Evolutionary conservation across 257 asterid species (phyloP), one percentile per base, ranked within the genome.

Genomic region (Ilex aquifolium): DNA sequence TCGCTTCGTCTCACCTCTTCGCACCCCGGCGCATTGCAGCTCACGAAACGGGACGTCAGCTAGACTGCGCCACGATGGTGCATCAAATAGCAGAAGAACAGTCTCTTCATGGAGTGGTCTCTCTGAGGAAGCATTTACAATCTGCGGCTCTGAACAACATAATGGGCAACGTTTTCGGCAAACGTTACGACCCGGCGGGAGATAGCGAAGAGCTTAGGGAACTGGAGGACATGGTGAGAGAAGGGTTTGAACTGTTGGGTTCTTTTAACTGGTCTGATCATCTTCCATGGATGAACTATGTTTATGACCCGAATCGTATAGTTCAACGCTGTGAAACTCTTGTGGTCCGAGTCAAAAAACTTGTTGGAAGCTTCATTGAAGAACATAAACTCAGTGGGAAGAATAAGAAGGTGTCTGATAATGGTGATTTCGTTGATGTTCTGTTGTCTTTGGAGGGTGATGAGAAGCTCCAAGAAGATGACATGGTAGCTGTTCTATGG

Each of bases 401-500:
- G 44, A 31, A 62, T 0, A 10, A 15, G 6, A 68, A 69, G 14
- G 2, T 56, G 10, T 68, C 71, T 2, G 71, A 68, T 40, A 44
- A 59, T 40, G 63, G 44, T 8, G 91, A 84, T 67, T 91, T 91
- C 9, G 90, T 91, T 0, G 90, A 88, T 53, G 85, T 88, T 53
- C 68, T 91, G 71, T 69, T 91, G 7, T 74, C 85, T 5, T 70
- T 91, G 73, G 83, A 77, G 12, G 96, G 90, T 1, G 91, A 88
- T 2, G 95, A 88, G 71, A 86, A 86, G 80, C 86, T 91, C 9
- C 54, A 57, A 4, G 86, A 88, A 29, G 94, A 83, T 32, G 96
- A 91, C 10, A 83, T 86, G 92, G 72, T 88, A 66, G 88, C 98
- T 2, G 86, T 91, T 56, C 65, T 91, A 39, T 88, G 96, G 96